A percentile compares a stretch with the other conserved stretches of the same genome.
Evolutionary conservation across 768 basidiomycete species (phyloP).

Genomic region (Xerocomellus intermedius): DNA sequence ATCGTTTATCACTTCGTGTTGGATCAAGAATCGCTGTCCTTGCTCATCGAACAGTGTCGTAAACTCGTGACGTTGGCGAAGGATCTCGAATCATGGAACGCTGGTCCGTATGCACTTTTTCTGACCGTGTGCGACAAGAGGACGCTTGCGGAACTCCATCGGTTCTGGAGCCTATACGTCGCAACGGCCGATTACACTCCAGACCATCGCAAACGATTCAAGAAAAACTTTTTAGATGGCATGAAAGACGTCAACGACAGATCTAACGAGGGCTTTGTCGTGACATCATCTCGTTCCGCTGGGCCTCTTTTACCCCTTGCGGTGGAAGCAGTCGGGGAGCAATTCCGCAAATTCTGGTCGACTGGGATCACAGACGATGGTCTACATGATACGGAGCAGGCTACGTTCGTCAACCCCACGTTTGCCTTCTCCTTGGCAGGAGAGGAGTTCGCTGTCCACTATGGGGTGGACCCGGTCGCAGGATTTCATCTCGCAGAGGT

Average conservation of each 20-base stretch:
- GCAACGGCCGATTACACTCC: conserved; percentile 12
- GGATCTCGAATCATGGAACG: conserved; percentile 23
- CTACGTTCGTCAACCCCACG: conserved; percentile 29
- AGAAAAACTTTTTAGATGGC: conserved; percentile 20
- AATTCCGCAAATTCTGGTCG: conserved; percentile 29
- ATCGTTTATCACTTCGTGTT: conserved; percentile 31
- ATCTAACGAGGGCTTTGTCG: neutral
- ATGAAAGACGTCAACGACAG: conserved; percentile 12
- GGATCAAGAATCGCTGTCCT: conserved; percentile 21
- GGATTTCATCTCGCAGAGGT: conserved; percentile 35
- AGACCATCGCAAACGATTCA: conserved; percentile 11
- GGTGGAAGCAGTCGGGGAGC: conserved; percentile 1
- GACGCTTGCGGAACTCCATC: conserved; percentile 25
- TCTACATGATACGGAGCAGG: conserved; percentile 6
- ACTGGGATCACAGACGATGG: conserved; percentile 28
- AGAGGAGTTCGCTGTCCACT: conserved; percentile 28
- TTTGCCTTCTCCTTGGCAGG: conserved; percentile 26
- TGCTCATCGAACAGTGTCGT: conserved; percentile 30
- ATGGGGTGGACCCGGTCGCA: conserved; percentile 28
- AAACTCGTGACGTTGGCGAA: conserved; percentile 19
- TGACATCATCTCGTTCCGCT: conserved; percentile 27
- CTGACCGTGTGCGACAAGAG: conserved; percentile 21
- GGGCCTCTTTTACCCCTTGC: conserved; percentile 24
- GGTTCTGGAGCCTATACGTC: conserved; percentile 21
- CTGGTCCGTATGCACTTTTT: conserved; percentile 28